Evolutionary conservation across 192 early-diverging fungal genomes (phyloP), one percentile per base, ranked within the genome.

Genomic region (Podila verticillata): DNA sequence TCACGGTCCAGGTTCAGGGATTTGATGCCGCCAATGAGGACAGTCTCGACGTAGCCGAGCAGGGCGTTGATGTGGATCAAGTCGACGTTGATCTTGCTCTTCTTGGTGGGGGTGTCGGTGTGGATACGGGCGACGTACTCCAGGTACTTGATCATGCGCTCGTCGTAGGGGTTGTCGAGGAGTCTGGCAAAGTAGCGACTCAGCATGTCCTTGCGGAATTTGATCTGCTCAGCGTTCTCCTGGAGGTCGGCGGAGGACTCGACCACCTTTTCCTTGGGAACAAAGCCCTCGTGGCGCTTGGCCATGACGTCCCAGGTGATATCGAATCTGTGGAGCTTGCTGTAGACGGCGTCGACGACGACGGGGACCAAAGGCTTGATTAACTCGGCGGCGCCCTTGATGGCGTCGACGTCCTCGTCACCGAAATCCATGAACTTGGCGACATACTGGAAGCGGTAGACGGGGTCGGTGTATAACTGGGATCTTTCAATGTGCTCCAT

Each of bases 121-220:
- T 95, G 94, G 65, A 95, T 95, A 63, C 89, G 87, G 9, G 90
- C 94, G 17, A 94, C 93, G 83, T 92, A 92, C 72, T 95, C 92
- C 34, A 95, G 84, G 69, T 95, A 95, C 81, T 89, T 89, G 60
- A 95, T 66, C 73, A 82, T 87, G 65, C 63, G 84, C 65, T 85
- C 85, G 48, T 88, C 85, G 48, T 88, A 85, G 10, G 84, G 80
- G 30, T 84, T 85, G 9, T 62, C 39, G 9, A 88, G 66, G 29
- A 95, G 85, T 68, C 90, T 92, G 66, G 85, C 86, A 54, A 95
- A 85, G 73, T 95, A 95, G 60, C 89, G 89, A 29, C 75, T 75
- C 64, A 95, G 77, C 84, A 91, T 90, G 58, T 90, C 89, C 68
- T 94, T 95, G 66, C 94, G 86, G 86, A 95, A 95, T 65, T 90